These are phyloP conservation scores for Colletotrichum shisoi DNA, from an alignment of 2,329 filamentous ascomycete species.

Conservation along the genomic window DNA sequence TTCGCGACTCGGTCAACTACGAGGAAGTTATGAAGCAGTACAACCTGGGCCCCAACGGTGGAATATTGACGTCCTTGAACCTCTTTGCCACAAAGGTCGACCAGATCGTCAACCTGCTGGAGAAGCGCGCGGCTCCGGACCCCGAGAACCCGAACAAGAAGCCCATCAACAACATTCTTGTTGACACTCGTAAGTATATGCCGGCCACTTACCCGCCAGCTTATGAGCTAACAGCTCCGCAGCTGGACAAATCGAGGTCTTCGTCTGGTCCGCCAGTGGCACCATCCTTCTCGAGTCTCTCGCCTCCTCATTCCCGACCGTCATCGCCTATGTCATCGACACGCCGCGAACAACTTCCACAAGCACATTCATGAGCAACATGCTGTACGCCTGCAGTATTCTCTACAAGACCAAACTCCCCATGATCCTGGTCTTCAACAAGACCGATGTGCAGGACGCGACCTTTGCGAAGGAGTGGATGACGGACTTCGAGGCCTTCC, in stretches of 20 bases:
- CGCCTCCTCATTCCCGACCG: conserved; percentile 92
- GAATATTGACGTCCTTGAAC: conserved; percentile 93
- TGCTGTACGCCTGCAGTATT: conserved; percentile 98
- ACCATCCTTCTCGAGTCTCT: conserved; percentile 92
- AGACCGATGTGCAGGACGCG: conserved; percentile 93
- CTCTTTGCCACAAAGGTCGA: conserved; percentile 98
- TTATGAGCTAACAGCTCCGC: conserved; percentile 1
- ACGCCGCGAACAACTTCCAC: conserved; percentile 92
- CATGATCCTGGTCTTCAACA: conserved; percentile 99
- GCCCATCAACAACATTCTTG: conserved; percentile 81
- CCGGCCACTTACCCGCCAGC: background rate
- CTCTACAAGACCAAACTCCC: conserved; percentile 98
- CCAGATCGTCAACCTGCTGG: conserved; percentile 86
- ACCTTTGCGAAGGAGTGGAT: conserved; percentile 98
- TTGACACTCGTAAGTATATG: conserved; percentile 75
- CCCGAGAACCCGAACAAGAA: conserved; percentile 66
- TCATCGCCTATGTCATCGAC: conserved; percentile 97
- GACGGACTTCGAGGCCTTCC: conserved; percentile 97
- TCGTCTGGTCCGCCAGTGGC: conserved; percentile 96
- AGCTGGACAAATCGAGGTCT: conserved; percentile 95
- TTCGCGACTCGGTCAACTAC: conserved; percentile 98
- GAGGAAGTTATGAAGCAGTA: conserved; percentile 99
- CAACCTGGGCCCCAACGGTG: conserved; percentile 95
- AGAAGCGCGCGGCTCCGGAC: conserved; percentile 80
- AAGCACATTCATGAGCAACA: conserved; percentile 99